Evolutionary conservation across 2,329 filamentous ascomycete genomes (phyloP).

Genomic region (Diaporthe longicolla): DNA sequence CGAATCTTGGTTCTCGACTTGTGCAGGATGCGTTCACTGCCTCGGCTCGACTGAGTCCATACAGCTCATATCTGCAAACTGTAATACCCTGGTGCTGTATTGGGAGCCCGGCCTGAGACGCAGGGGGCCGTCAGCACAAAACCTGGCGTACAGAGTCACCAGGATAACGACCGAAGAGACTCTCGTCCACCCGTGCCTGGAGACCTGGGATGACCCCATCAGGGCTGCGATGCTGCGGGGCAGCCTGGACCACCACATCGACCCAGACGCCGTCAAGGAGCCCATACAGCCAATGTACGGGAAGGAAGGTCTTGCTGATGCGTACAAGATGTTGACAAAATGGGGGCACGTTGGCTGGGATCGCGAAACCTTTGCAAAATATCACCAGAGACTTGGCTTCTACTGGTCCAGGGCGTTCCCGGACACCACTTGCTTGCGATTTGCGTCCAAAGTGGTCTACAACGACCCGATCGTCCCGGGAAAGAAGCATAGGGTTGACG

Average conservation of each 20-base stretch:
- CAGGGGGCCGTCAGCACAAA: background rate
- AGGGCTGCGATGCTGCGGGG: slow-evolving; percentile 8
- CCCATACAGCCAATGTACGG: slow-evolving; percentile 6
- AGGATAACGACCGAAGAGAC: background rate
- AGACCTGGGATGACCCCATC: slow-evolving; percentile 13
- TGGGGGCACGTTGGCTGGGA: slow-evolving; percentile 1
- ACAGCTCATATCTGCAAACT: background rate
- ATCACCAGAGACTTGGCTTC: slow-evolving; percentile 14
- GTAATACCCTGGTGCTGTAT: background rate
- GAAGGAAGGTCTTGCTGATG: slow-evolving; percentile 12
- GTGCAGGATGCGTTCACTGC: slow-evolving; percentile 7
- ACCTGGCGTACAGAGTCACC: background rate
- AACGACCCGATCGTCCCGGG: slow-evolving; percentile 13
- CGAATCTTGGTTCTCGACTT: slow-evolving; percentile 22
- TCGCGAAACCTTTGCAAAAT: background rate
- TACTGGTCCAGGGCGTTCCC: slow-evolving; percentile 14
- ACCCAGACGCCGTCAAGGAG: background rate
- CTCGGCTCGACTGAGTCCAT: slow-evolving; percentile 12
- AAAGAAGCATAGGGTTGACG: background rate
- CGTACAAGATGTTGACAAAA: background rate
- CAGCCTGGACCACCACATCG: background rate
- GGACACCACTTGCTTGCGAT: background rate
- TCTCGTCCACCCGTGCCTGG: background rate
- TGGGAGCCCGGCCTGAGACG: background rate
- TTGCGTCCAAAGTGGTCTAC: background rate